Percentiles rank a stretch among this genome's conserved stretches.
Conservation (phyloP, 2,329 filamentous ascomycete genomes). For the Calcarisporium arbuscula region DNA sequence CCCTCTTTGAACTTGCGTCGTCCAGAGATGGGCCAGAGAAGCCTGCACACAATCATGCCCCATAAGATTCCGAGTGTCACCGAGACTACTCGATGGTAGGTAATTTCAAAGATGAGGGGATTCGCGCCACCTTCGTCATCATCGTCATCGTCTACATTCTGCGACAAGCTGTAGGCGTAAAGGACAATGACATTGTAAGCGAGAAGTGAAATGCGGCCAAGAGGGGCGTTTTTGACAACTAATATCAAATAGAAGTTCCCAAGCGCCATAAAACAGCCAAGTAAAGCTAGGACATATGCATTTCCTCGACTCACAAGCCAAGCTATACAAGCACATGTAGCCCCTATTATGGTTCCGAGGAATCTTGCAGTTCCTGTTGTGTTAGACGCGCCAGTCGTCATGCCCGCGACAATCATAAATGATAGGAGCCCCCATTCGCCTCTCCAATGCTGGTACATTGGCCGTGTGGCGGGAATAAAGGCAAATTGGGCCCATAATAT, state of each 20-base stretch:
- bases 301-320: slow-evolving; percentile 76
- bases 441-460: slow-evolving; percentile 79
- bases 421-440: slow-evolving; percentile 95
- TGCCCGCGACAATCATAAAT: slow-evolving; percentile 96
- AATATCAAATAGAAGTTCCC: slow-evolving; percentile 89
- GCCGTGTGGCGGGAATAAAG: slow-evolving; percentile 72
- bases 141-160: slow-evolving; percentile 71
- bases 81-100: slow-evolving; percentile 77
- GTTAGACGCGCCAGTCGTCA: slow-evolving; percentile 95
- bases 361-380: slow-evolving; percentile 86
- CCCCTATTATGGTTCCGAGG: slow-evolving; percentile 78
- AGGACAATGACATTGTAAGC: slow-evolving; percentile 94
- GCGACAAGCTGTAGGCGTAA: slow-evolving; percentile 86
- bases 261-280: slow-evolving; percentile 75
- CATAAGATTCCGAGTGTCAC: slow-evolving; percentile 84
- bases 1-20: slow-evolving; percentile 84
- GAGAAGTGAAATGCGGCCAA: slow-evolving; percentile 88
- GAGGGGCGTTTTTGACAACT: slow-evolving; percentile 74
- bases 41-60: slow-evolving; percentile 82
- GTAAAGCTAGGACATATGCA: slow-evolving; percentile 65
- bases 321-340: slow-evolving; percentile 63
- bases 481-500: slow-evolving; percentile 83
- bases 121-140: slow-evolving; percentile 82
- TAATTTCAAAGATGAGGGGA: slow-evolving; percentile 83
- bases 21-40: slow-evolving; percentile 92